These are phyloP conservation scores for Penicillium subrubescens DNA, from an alignment of 495 filamentous ascomycete species.

Conservation along the genomic window DNA sequence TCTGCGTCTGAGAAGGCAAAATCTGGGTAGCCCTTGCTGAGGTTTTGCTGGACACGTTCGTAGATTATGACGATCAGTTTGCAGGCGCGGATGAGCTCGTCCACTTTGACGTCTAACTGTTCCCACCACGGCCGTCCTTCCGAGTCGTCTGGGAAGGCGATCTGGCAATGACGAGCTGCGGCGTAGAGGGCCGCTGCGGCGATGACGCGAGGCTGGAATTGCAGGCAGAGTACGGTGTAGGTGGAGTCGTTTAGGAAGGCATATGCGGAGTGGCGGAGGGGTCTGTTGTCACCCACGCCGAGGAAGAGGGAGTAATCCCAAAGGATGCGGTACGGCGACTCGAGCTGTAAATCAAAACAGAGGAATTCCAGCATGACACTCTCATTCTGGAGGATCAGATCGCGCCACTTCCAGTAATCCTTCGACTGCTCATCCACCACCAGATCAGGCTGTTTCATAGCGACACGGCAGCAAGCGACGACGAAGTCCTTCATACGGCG, in stretches of 20 bases:
- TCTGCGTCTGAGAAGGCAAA: conserved; percentile 29
- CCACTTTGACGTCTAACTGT: conserved; percentile 61
- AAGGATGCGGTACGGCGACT: conserved; percentile 79
- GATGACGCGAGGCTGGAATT: conserved; percentile 75
- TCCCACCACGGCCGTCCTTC: conserved; percentile 89
- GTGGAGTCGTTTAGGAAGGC: conserved; percentile 88
- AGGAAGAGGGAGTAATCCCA: conserved; percentile 75
- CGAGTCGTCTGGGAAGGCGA: conserved; percentile 71
- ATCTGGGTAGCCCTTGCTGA: conserved; percentile 46
- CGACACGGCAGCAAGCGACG: conserved; percentile 87
- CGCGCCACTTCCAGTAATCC: conserved; percentile 95
- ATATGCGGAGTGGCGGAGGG: conserved; percentile 81
- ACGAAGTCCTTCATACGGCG: conserved; percentile 92
- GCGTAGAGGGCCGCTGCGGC: conserved; percentile 87
- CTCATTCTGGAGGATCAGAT: conserved; percentile 87
- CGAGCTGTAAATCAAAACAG: conserved; percentile 90
- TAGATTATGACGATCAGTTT: conserved; percentile 75
- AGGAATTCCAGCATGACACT: conserved; percentile 87
- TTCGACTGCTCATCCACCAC: conserved; percentile 92
- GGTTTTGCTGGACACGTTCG: conserved; percentile 58
- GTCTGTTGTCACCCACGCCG: conserved; percentile 68
- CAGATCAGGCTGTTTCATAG: conserved; percentile 86
- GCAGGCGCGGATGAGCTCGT: conserved; percentile 65
- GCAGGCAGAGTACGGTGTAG: conserved; percentile 81
- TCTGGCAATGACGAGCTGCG: conserved; percentile 66